phyloP scores from a whole-genome alignment of 306 rosid species.

The Boehmeria nivea region DNA sequence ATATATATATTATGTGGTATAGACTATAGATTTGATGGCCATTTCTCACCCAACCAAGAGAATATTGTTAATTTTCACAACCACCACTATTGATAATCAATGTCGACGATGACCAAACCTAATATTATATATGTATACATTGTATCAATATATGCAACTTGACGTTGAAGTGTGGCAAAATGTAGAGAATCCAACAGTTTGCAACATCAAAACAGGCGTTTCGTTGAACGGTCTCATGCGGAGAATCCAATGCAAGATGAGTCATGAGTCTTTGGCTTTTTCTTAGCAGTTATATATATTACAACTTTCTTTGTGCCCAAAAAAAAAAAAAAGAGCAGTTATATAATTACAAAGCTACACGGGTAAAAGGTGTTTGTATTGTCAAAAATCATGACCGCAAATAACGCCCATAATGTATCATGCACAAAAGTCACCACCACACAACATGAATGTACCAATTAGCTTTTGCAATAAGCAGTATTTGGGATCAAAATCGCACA shows the following conservation, averaged over 20 bases:
- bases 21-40: too few relatives aligned
- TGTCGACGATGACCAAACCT: not conserved
- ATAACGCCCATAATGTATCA: slow-evolving; percentile 9
- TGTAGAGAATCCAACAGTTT: slow-evolving; percentile 2
- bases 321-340: too few relatives aligned
- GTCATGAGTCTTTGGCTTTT: not conserved
- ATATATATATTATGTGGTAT: too few relatives aligned
- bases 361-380: too few relatives aligned
- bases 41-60: too few relatives aligned
- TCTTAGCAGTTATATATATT: too few relatives aligned
- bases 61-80: too few relatives aligned
- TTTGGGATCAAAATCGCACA: not conserved
- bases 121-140: not conserved
- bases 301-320: too few relatives aligned
- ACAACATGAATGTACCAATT: not conserved
- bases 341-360: too few relatives aligned
- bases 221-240: not conserved
- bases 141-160: not conserved
- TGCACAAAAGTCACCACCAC: slow-evolving; percentile 8
- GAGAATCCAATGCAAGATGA: slow-evolving; percentile 30
- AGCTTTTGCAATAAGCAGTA: not conserved
- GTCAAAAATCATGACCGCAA: slow-evolving; percentile 19
- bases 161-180: slow-evolving; percentile 10
- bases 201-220: slow-evolving; percentile 5
- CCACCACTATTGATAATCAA: too few relatives aligned